Evolutionary conservation across 2,329 filamentous ascomycete species (phyloP), one percentile per base, ranked within the genome.

Genomic region (Graphilbum fragrans): DNA sequence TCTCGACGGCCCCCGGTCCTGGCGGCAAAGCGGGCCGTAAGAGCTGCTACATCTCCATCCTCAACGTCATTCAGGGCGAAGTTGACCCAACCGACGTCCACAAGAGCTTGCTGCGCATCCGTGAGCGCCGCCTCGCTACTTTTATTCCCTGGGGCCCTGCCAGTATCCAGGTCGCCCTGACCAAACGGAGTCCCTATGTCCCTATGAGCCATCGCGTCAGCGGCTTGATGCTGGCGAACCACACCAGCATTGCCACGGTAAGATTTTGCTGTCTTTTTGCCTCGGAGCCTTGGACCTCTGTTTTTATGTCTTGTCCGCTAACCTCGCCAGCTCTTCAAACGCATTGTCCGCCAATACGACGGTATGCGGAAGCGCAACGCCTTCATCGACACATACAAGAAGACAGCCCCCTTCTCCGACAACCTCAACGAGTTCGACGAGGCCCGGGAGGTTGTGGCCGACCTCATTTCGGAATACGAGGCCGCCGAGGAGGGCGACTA

Each of bases 121-220:
- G 92, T 38, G 92, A 98, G 67, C 82, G 92, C 38, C 80, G 86
- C 45, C 73, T 98, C 41, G 93, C 92, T 10, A 93, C 86, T 0
- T 98, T 98, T 57, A 98, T 98, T 48, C 92, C 93, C 10, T 98
- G 92, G 92, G 92, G 92, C 0, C 92, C 92, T 1, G 92, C 92
- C 22, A 94, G 86, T 56, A 98, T 98, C 49, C 92, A 98, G 62
- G 92, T 98, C 12, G 93, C 92, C 3, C 65, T 98, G 47, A 95
- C 92, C 2, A 94, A 94, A 67, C 86, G 93, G 56, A 95, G 88
- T 34, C 93, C 93, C 1, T 96, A 98, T 57, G 82, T 95, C 34
- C 83, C 86, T 42, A 93, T 93, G 67, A 86, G 85, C 50, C 87
- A 95, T 57, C 82, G 92, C 38, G 92, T 98, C 41, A 94, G 86